Percentiles rank a stretch among this genome's conserved stretches.
phyloP scores from a whole-genome alignment of 352 stramenopile species.

The Albugo candida region DNA sequence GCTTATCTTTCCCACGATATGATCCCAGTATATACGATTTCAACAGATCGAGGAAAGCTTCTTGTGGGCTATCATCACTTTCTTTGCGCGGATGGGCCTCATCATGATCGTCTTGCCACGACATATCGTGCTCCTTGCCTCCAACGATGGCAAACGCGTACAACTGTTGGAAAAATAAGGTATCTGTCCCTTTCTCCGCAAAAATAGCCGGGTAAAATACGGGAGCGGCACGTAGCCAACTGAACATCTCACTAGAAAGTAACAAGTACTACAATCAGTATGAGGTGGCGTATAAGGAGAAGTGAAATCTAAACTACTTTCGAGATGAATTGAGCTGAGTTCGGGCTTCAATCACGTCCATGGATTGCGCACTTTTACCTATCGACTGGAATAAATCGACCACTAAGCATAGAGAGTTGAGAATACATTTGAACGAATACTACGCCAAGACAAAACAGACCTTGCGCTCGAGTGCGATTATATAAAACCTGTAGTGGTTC shows the following conservation, averaged over 20 bases:
- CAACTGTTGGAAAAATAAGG: slow-evolving; percentile 70
- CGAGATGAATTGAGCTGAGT: slow-evolving; percentile 5
- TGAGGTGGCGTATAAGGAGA: slow-evolving; percentile 42
- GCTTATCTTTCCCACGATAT: slow-evolving; percentile 7
- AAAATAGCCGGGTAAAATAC: slow-evolving; percentile 13
- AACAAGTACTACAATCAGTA: slow-evolving; percentile 14
- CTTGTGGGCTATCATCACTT: slow-evolving; percentile 30
- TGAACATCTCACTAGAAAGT: slow-evolving; percentile 33
- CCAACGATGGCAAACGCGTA: slow-evolving; percentile 66
- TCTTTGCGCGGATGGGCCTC: slow-evolving; percentile 12
- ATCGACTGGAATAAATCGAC: slow-evolving; percentile 52
- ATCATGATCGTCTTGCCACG: too few species aligned
- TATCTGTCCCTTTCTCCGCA: slow-evolving; percentile 33
- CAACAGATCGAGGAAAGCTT: slow-evolving; percentile 49
- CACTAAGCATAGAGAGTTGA: slow-evolving; percentile 11
- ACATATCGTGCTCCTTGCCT: slow-evolving; percentile 14
- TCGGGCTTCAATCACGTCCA: slow-evolving; percentile 60
- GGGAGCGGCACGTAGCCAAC: slow-evolving; percentile 45
- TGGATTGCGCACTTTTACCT: slow-evolving; percentile 31
- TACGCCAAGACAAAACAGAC: slow-evolving; percentile 1
- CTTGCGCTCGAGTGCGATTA: slow-evolving; percentile 40
- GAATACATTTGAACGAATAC: neutral
- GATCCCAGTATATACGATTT: slow-evolving; percentile 46
- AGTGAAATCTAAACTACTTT: slow-evolving; percentile 11
- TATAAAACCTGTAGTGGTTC: slow-evolving; percentile 67